Evolutionary conservation across 345 rosid genomes (phyloP).

Genomic region (Cardiospermum halicacabum): DNA sequence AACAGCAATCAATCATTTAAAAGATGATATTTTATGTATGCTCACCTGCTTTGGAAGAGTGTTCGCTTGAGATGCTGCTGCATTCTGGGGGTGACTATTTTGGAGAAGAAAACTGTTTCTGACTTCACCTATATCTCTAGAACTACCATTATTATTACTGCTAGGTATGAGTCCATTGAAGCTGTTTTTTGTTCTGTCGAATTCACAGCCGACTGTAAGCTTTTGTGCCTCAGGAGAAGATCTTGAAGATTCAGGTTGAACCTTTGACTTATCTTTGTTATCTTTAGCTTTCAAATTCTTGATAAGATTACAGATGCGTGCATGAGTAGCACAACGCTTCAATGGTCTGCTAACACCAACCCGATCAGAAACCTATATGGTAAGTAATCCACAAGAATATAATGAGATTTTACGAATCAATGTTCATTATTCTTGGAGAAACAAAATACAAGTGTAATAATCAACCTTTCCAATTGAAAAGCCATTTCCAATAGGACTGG

Average conservation of each 20-base stretch:
- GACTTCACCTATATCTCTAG: slow-evolving; percentile 22
- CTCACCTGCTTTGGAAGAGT: slow-evolving; percentile 45
- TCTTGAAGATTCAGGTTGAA: slow-evolving; percentile 23
- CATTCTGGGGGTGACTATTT: slow-evolving; percentile 18
- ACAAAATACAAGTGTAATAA: not conserved
- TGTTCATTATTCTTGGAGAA: too few relatives aligned
- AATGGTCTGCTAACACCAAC: slow-evolving; percentile 25
- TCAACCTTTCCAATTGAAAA: slow-evolving; percentile 39
- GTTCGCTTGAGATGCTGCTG: slow-evolving; percentile 19
- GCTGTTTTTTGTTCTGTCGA: slow-evolving; percentile 17
- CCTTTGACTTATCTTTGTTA: slow-evolving; percentile 28
- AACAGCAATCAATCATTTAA: slow-evolving; percentile 3
- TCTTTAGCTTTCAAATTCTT: slow-evolving; percentile 30
- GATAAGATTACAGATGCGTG: slow-evolving; percentile 59
- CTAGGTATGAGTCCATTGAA: slow-evolving; percentile 17
- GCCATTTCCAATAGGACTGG: slow-evolving; percentile 24
- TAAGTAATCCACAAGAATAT: slow-evolving; percentile 8
- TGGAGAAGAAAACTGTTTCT: slow-evolving; percentile 23
- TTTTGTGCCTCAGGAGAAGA: slow-evolving; percentile 30
- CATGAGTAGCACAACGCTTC: slow-evolving; percentile 63
- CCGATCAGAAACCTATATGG: slow-evolving; percentile 30
- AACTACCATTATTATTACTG: slow-evolving; percentile 6
- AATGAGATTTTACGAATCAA: too few relatives aligned
- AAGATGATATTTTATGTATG: not conserved
- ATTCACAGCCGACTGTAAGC: slow-evolving; percentile 19